Base-by-base conservation (phyloP, 2,329 filamentous ascomycete species). In the Xylaria sp. region DNA sequence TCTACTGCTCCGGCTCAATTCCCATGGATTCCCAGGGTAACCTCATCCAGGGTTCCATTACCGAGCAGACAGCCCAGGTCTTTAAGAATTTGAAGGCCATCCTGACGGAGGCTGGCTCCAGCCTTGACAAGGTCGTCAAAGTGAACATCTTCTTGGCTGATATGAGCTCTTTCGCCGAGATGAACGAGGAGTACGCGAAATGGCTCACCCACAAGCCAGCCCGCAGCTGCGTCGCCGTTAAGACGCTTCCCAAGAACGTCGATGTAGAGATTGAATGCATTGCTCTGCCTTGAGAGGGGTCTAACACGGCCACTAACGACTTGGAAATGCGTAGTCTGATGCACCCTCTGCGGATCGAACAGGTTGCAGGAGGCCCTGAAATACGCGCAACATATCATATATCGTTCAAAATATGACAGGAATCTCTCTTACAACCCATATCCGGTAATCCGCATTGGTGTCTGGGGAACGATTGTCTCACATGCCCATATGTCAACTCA, bases 251-350 rank as follows among this genome's bases (percentile, higher is more conserved):
- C 70, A 94, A 94, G 86, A 90, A 90, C 66, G 94, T 94, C 51
- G 90, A 94, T 69, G 90, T 97, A 28, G 94, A 97, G 86, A 96
- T 97, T 79, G 94, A 97, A 87, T 92, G 90, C 80, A 92, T 96
- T 84, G 94, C 94, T 66, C 85, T 92, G 65, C 86, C 90, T 9
- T 78, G 66, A 75, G 65, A 28, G n/a, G 6, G 6, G 28, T 25
- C 4, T 13, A 37, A 63, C 44, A 15, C n/a, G 31, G 41, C 23
- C 3, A 46, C n/a, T 58, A 4, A 20, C 13, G 18, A 48, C 5
- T 8, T 48, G 5, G 34, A 39, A 18, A 64, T 23, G 5, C 10
- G 1, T 12, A 25, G 10, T 50, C 4, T 31, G 41, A 23, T 23
- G 37, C n/a, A 28, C 13, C 20, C n/a, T 28, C 12, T 20, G 20